Base-by-base conservation (phyloP, 2,329 filamentous ascomycete genomes). In the Aaosphaeria arxii region DNA sequence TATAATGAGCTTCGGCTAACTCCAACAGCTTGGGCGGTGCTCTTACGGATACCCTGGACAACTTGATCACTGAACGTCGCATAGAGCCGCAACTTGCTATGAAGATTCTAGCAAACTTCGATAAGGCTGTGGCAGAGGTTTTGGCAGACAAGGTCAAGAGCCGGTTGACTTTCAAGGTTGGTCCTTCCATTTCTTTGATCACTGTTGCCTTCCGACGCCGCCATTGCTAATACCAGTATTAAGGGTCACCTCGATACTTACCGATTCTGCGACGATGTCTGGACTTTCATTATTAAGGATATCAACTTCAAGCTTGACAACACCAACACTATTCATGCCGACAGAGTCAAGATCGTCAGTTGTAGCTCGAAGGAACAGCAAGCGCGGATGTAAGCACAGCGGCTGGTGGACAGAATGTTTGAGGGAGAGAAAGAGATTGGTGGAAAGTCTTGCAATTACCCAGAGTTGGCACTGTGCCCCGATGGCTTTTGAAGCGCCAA, bases 281-380 rank as follows among this genome's bases (percentile, higher is more conserved):
- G 94, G 94, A 99, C 94, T 1, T 99, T 99, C 72, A 82, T 99
- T 49, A 95, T 99, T 74, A 96, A 96, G 74, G 94, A 97, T 58
- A 91, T 97, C 47, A 91, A 86, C n/a, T 97, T 99, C 77, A 99
- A 99, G 76, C 87, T 97, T 76, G 92, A 97, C 61, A 89, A 87
- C 58, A 83, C 82, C 48, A 82, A 85, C 52, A 82, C 83, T 1
- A 84, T 97, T 11, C 76, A 82, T 35, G 91, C 91, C 17, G 92
- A 96, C 67, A 92, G 91, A 71, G 89, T 99, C 73, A 97, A 97
- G 84, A 99, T 99, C 59, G 94, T 99, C 43, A 95, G 89, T 74
- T 97, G 92, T 74, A 96, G 95, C 66, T 91, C 91, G 58, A 96
- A 96, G 79, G 81, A 83, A 54, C 84, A 24, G 17, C 17, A 24